Evolutionary conservation across 2,329 filamentous ascomycete species (phyloP), one percentile per base, ranked within the genome.

Genomic region (Paecilomyces sp.): DNA sequence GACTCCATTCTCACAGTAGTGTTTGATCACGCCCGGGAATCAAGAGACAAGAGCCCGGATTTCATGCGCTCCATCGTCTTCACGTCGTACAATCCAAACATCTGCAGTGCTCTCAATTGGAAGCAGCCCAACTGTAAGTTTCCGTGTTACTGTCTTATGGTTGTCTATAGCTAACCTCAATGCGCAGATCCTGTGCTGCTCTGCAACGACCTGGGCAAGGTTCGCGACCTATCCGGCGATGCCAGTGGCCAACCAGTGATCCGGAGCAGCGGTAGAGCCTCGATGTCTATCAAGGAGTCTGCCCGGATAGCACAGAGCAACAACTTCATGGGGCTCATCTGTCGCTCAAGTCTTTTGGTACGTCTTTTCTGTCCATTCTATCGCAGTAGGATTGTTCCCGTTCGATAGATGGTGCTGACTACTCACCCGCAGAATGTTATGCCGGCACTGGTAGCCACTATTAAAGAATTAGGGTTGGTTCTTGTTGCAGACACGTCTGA

Each of bases 301-400:
- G 94, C 97, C 13, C 85, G 92, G 64, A 91, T 96, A 70, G 92
- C 93, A 24, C 90, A 95, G 75, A 90, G 88, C 72, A 99, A 99
- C 73, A 99, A 99, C 73, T 91, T 99, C 65, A 99, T 99, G 94
- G 94, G 94, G 2, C 74, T 99, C 69, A 90, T 97, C 61, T 97
- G 92, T 77, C 92, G 88, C 66, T 93, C 91, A 33, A 85, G 89
- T 65, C 81, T 99, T 64, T 76, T 99, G 79, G 91, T 95, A 82
- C 70, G 88, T 82, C 41, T 59, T n/a, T 15, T 54, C 36, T 33
- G 18, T 18, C 47, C 30, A 11, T 18, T 47, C 18, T 28, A 28
- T 6, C 25, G 3, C 25, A 28, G 25, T 28, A 3, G 25, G 25
- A 8, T 7, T 18, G 15, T 54, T 55, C 18, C 3, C 53, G 59